phyloP scores from a whole-genome alignment of 306 rosid genomes.

The Cicer bijugum region DNA sequence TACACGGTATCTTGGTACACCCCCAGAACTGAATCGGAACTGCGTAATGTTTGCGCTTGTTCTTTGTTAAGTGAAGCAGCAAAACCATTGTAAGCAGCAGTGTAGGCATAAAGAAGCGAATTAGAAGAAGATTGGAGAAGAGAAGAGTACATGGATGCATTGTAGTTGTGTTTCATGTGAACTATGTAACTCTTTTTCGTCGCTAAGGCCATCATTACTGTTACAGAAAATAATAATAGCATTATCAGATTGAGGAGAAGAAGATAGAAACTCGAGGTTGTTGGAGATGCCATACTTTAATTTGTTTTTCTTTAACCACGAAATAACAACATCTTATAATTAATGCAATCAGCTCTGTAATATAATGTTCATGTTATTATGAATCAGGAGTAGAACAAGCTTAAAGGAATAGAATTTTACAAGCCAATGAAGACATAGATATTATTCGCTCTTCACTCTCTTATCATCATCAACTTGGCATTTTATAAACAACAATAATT shows the following conservation, averaged over 20 bases:
- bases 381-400: neutral
- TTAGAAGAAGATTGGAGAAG: conserved; percentile 53
- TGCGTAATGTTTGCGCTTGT: conserved; percentile 58
- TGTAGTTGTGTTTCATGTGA: conserved; percentile 61
- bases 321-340: neutral
- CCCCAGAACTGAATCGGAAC: conserved; percentile 66
- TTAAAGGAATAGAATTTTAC: neutral
- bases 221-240: neutral
- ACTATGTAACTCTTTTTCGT: conserved; percentile 74
- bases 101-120: conserved; percentile 67
- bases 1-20: conserved; percentile 74
- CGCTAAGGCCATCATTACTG: neutral
- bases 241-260: conserved; percentile 30
- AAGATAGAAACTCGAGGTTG: neutral
- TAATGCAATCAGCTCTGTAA: neutral
- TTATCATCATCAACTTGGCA: neutral
- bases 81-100: conserved; percentile 71
- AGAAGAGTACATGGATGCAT: conserved; percentile 63
- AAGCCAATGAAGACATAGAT: neutral
- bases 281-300: neutral
- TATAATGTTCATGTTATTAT: neutral
- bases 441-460: neutral
- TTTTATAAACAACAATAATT: conserved; percentile 7
- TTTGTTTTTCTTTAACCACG: neutral
- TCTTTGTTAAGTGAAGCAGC: conserved; percentile 64